Percentiles rank a stretch among this genome's conserved stretches.
Conservation (phyloP, 257 asterid species). For the Mentha longifolia region DNA sequence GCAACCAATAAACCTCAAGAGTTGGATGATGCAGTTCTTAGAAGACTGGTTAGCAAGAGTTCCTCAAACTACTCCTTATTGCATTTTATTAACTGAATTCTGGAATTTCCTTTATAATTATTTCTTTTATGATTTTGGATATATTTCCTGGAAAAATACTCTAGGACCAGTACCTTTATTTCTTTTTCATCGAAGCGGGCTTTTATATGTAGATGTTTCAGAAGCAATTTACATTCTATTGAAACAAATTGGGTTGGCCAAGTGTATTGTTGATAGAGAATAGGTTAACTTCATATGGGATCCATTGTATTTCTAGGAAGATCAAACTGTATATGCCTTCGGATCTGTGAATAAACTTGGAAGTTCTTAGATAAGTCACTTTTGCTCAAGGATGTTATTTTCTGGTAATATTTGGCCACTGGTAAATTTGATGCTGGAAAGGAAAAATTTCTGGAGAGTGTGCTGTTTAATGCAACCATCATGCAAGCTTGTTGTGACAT, state of each 20-base stretch:
- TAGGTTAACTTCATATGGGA: neutral
- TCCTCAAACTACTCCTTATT: constrained; percentile 26
- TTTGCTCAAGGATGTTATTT: constrained; percentile 8
- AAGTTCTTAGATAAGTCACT: neutral
- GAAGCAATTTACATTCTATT: neutral
- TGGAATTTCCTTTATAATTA: constrained; percentile 3
- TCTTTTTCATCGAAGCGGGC: constrained; percentile 7
- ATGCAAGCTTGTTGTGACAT: constrained; percentile 20
- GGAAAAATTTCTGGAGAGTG: constrained; percentile 18
- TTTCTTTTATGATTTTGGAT: neutral
- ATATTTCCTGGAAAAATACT: constrained; percentile 3
- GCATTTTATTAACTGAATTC: constrained; percentile 28
- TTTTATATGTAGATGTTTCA: constrained; percentile 4
- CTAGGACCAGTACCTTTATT: constrained; percentile 4
- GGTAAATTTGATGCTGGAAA: constrained; percentile 21
- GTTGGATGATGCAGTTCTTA: constrained; percentile 97
- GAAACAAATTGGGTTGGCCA: constrained; percentile 2
- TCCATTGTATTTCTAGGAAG: constrained; percentile 20
- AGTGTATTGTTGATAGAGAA: constrained; percentile 1
- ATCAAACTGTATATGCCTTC: constrained; percentile 1
- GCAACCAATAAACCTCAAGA: constrained; percentile 99
- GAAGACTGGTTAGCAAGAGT: constrained; percentile 88
- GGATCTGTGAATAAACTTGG: constrained; percentile 16
- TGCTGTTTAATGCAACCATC: neutral
- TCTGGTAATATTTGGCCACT: constrained; percentile 13